These are phyloP conservation scores for Acidiella bohemica DNA, from an alignment of 495 filamentous ascomycete genomes.

Conservation along the genomic window DNA sequence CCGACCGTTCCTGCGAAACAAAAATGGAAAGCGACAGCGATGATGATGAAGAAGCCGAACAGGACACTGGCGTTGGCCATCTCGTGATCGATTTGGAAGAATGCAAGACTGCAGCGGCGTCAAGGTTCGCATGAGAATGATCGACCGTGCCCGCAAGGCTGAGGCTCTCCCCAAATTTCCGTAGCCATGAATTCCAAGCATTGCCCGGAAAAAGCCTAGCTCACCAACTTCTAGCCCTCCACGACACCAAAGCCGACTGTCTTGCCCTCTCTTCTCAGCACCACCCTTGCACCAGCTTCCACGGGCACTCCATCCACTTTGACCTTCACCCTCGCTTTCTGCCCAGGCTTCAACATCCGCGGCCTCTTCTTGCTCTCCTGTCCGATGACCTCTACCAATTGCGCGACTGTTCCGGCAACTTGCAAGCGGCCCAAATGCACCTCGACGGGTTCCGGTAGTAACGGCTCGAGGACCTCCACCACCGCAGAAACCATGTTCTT, in stretches of 20 bases:
- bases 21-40: no score
- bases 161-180: no score
- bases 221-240: no score
- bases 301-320: constrained; percentile 69
- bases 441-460: constrained; percentile 80
- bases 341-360: constrained; percentile 60
- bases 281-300: constrained; percentile 61
- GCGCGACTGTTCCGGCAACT: constrained; percentile 56
- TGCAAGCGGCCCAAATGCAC: constrained; percentile 76
- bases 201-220: no score
- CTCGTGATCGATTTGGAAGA: no score
- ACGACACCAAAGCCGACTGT: constrained; percentile 6
- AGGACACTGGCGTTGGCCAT: no score
- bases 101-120: no score
- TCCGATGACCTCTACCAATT: constrained; percentile 58
- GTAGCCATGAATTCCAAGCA: no score
- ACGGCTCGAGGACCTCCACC: constrained; percentile 73
- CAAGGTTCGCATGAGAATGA: no score
- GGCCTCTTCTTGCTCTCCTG: constrained; percentile 67
- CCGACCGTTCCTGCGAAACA: no score
- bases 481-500: constrained; percentile 62
- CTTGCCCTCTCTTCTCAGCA: constrained; percentile 45
- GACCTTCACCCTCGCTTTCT: constrained; percentile 53
- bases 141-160: no score
- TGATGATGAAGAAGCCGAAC: no score